Percentiles rank a stretch among this genome's conserved stretches.
These are phyloP conservation scores for Botryotinia calthae DNA, from an alignment of 2,329 filamentous ascomycete species.

Conservation along the genomic window DNA sequence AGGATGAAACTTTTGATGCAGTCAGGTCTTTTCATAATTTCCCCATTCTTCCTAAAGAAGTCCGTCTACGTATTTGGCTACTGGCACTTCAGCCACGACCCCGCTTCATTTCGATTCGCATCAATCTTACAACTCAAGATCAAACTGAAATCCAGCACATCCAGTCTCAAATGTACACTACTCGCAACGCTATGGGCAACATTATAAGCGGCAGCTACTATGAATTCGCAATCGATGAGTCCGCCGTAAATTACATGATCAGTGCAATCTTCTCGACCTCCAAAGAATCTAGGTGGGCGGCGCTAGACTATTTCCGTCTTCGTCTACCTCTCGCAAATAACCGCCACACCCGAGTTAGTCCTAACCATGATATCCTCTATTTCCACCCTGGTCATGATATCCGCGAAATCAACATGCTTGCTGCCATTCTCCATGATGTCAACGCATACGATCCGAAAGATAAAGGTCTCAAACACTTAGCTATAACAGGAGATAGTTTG, in stretches of 20 bases:
- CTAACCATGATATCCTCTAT: conserved; percentile 3
- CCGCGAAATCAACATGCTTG: not conserved
- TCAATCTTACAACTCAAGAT: not conserved
- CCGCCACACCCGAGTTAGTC: not conserved
- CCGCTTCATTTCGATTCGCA: conserved; percentile 1
- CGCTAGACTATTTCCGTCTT: conserved; percentile 1
- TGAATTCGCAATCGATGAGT: not conserved
- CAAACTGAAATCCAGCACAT: too few relatives aligned
- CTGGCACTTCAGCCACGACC: conserved; percentile 1
- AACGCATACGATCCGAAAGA: conserved; percentile 3
- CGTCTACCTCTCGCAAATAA: not conserved
- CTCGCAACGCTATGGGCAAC: not conserved
- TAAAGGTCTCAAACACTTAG: not conserved
- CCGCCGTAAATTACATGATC: not conserved
- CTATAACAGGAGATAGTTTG: not conserved
- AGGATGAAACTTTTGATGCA: not conserved
- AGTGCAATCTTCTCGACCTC: not conserved
- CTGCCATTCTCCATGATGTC: conserved; percentile 12
- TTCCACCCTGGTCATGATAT: not conserved
- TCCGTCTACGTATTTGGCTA: conserved; percentile 11
- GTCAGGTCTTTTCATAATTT: not conserved
- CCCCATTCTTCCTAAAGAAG: conserved; percentile 1
- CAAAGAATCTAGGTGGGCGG: conserved; percentile 1
- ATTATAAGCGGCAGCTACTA: not conserved
- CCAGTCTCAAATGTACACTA: not conserved